Base-by-base conservation (phyloP, 2,329 filamentous ascomycete species). In the Zasmidium angulare region DNA sequence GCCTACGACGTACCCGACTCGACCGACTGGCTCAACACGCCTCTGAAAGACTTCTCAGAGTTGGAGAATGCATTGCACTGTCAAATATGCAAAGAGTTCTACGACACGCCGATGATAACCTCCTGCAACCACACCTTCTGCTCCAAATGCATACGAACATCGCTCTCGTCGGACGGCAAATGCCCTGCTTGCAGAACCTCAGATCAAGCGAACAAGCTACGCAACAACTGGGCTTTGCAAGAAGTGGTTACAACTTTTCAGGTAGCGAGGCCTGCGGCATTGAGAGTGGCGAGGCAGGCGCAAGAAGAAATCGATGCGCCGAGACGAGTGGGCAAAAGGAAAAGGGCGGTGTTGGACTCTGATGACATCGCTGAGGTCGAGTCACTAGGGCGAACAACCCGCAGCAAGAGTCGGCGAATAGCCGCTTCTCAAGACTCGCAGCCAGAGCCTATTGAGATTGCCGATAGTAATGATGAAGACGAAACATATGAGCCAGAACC, bases 41-140 rank as follows among this genome's bases (percentile, higher is more conserved):
- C 86, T 1, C 79, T 96, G 1, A 77, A 85, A 17, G 79, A 79
- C 14, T 83, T 96, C 56, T 81, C 86, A 50, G 79, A 84, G 14
- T 85, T 99, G 63, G 95, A 99, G 71, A 87, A 89, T 61, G 87
- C 92, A 2, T 82, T 99, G 20, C 90, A 95, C 68, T 99, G 95
- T 77, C 91, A 98, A 76, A 90, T 99, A 61, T 99, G 95, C 84
- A 98, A 98, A 74, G 96, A 99, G 75, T 96, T 98, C 77, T 98
- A 90, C 79, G 86, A 86, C 62, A 96, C 92, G 53, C 95, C 95
- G 0, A 95, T 99, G 85, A 88, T 97, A 63, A 99, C 95, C 0
- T 90, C 90, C 1, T 99, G 95, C 78, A 89, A 86, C 55, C 95
- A 99, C 74, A 98, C 95, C 0, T 99, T 99, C 72, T 99, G 95